Base-by-base conservation (phyloP, 192 early-diverging fungal species). In the Umbelopsis ramanniana region DNA sequence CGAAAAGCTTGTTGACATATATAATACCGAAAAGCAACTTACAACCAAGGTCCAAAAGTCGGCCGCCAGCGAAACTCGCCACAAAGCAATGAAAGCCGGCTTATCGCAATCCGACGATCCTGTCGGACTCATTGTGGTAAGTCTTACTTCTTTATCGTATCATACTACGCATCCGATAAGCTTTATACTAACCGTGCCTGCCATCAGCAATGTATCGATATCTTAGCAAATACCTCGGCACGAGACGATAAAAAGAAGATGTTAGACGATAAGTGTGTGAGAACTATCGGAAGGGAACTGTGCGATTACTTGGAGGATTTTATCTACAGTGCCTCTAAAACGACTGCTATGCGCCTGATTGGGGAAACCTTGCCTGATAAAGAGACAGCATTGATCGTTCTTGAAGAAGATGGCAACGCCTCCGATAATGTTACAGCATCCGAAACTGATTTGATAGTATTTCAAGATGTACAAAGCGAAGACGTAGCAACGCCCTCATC, bases 91-190 rank as follows among this genome's bases (percentile, higher is more conserved):
- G 57, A 63, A 19, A 63, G 17, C 29, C 33, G 57, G 57, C 15
- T 63, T 63, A 35, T 63, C 19, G 26, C 35, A 76, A 46, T 72
- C 50, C 38, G 26, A 24, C 21, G 75, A 76, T 55, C 75, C 75
- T 14, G 71, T 70, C 17, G 24, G 24, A 3, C 70, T 76, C 48
- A 76, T 76, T 23, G 23, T 67, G 23, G 75, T 76, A 72, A 67
- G 69, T 37, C 12, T 11, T 48, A 11, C 19, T 19, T 22, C 33
- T 38, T 26, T 11, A 24, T 19, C 10, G 6, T 46, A n/a, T 2
- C 24, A 24, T 52, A 7, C 14, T 22, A 4, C 43, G 29, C 50
- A 15, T 50, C 55, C 19, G 60, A 19, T 40, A 46, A 10, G 46
- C 2, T 37, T 10, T 5, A n/a, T 46, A 14, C 6, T 46, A 6